Evolutionary conservation across 2,329 filamentous ascomycete genomes (phyloP), one percentile per base, ranked within the genome.

Genomic region (Claviceps sp.): DNA sequence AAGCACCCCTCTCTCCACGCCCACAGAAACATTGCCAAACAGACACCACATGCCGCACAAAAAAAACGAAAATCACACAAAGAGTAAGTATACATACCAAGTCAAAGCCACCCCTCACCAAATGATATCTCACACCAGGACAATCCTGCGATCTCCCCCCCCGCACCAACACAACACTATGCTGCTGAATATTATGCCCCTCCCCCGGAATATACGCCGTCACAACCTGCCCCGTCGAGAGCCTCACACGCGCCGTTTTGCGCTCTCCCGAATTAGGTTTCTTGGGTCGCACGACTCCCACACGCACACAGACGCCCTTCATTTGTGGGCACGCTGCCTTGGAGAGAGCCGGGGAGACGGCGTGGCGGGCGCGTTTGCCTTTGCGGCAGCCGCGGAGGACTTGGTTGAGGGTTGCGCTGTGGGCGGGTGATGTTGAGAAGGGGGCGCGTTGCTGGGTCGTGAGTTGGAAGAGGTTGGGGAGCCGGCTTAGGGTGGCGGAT

Each of bases 101-200:
- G 79, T 98, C 93, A 70, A 95, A 73, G 20, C 90, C 88, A 37
- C 93, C 93, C 65, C 93, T 77, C 43, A 98, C 87, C 62, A 96
- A 73, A 69, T 94, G 88, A 68, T 98, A 98, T 65, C 90, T 84
- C 70, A 98, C 93, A 83, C 93, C 93, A 55, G 93, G 93, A 73
- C 93, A 98, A 82, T 98, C 93, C 78, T 97, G 93, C 58, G 82
- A 83, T 66, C 93, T 78, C 2, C 93, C 93, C 54, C 93, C 93
- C 59, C 93, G 78, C n/a, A 98, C 90, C 59, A 97, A 75, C 52
- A 98, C 93, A 47, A 98, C 93, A 62, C 86, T 94, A 75, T 98
- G 94, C 77, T 97, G 93, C 76, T 97, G 91, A 59, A 97, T 90
- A 70, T 97, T 98, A 72, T 98, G 93, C 48, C 93, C 91, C 79